phyloP scores from a whole-genome alignment of 495 filamentous ascomycete species.

The Rusavskia elegans region DNA sequence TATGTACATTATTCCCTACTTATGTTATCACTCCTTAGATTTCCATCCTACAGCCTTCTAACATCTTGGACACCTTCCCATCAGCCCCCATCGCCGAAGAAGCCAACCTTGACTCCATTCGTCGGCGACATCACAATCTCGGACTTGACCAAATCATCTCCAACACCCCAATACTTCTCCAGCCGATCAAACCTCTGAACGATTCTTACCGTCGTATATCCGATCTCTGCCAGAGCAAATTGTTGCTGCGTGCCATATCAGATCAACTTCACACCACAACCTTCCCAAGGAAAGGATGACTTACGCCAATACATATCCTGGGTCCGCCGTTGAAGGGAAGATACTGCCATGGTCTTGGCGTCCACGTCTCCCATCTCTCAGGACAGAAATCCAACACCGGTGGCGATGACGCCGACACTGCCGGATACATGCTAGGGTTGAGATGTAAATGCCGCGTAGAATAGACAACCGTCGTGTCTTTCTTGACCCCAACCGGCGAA shows the following conservation, averaged over 20 bases:
- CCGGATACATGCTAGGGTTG: conserved; percentile 44
- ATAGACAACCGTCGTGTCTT: conserved; percentile 41
- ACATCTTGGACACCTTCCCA: background rate
- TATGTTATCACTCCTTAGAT: no score
- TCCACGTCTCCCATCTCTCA: conserved; percentile 65
- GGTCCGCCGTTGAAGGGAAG: conserved; percentile 59
- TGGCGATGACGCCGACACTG: conserved; percentile 25
- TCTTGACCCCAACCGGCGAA: conserved; percentile 44
- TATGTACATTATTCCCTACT: no score
- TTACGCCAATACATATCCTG: conserved; percentile 30
- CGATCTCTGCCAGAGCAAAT: conserved; percentile 38
- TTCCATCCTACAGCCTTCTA: background rate
- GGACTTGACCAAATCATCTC: conserved; percentile 38
- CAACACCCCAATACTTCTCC: conserved; percentile 31
- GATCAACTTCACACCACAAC: background rate
- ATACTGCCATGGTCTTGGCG: conserved; percentile 50
- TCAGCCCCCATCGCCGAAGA: conserved; percentile 13
- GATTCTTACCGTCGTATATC: conserved; percentile 21
- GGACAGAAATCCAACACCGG: conserved; percentile 40
- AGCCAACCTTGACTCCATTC: conserved; percentile 41
- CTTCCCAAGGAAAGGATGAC: background rate
- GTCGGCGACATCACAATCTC: conserved; percentile 55
- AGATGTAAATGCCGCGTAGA: conserved; percentile 55
- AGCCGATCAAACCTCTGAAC: conserved; percentile 26
- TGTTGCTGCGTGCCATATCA: conserved; percentile 16